phyloP scores from a whole-genome alignment of 1,284 basidiomycete genomes.

The Albatrellus sp. region DNA sequence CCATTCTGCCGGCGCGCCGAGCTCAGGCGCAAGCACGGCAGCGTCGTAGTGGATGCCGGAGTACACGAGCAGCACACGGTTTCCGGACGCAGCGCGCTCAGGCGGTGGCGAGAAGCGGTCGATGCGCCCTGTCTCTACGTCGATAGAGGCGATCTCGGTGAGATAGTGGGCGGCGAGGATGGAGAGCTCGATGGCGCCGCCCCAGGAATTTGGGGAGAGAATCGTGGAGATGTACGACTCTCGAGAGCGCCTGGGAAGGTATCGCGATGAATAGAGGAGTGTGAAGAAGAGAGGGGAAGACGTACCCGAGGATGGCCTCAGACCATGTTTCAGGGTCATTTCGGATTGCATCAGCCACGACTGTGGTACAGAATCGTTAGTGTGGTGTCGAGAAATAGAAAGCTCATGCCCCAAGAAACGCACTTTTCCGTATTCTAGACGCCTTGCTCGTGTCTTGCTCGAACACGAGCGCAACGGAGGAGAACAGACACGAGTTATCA shows the following conservation, averaged over 20 bases:
- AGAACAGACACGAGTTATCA: conserved; percentile 90
- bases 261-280: neutral
- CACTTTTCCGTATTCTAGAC: conserved; percentile 52
- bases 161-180: conserved; percentile 72
- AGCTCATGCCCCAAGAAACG: conserved; percentile 11
- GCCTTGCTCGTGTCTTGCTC: conserved; percentile 67
- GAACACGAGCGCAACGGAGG: conserved; percentile 73
- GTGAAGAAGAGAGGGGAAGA: conserved; percentile 6
- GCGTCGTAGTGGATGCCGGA: conserved; percentile 94
- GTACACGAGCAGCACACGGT: conserved; percentile 66
- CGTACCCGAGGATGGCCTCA: conserved; percentile 77
- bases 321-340: conserved; percentile 61
- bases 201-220: conserved; percentile 72
- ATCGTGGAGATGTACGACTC: conserved; percentile 75
- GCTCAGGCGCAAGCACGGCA: conserved; percentile 66
- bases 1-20: conserved; percentile 69
- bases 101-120: conserved; percentile 64
- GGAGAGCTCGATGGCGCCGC: conserved; percentile 84
- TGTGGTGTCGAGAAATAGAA: too few relatives aligned
- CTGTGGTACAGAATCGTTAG: conserved; percentile 22
- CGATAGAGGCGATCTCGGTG: conserved; percentile 82
- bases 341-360: conserved; percentile 72
- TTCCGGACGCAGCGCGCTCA: conserved; percentile 18
- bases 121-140: conserved; percentile 85
- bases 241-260: conserved; percentile 42